Evolutionary conservation across 2,329 filamentous ascomycete genomes (phyloP).

Genomic region (Cryphonectria nitschkei): DNA sequence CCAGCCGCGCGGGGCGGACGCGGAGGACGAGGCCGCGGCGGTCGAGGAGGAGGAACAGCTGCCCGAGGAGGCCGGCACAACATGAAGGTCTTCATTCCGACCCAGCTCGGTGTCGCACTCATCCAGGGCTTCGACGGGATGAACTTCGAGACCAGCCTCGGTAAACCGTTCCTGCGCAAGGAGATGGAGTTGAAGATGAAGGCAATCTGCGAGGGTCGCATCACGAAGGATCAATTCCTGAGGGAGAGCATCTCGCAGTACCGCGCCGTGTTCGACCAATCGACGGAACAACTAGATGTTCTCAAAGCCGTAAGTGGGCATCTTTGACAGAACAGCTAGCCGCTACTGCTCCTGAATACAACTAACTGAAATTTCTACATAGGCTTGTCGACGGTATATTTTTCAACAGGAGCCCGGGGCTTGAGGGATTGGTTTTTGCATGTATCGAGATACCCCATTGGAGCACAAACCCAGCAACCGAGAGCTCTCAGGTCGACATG

Average conservation of each 20-base stretch:
- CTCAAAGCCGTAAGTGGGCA: constrained; percentile 60
- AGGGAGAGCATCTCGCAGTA: constrained; percentile 86
- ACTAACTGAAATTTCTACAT: constrained; percentile 24
- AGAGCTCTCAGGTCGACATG: neutral
- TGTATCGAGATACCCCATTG: neutral
- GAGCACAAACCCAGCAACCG: neutral
- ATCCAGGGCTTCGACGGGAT: constrained; percentile 95
- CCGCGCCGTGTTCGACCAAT: constrained; percentile 81
- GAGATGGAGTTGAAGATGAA: constrained; percentile 99
- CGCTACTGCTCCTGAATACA: constrained; percentile 18
- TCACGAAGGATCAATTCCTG: constrained; percentile 74
- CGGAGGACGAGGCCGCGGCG: constrained; percentile 52
- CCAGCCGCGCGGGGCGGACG: constrained; percentile 46
- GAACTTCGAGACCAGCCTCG: constrained; percentile 87
- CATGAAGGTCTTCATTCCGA: constrained; percentile 89
- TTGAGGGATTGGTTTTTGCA: constrained; percentile 20
- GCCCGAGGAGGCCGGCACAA: constrained; percentile 50
- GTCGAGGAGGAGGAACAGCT: constrained; percentile 48
- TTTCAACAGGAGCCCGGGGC: constrained; percentile 36
- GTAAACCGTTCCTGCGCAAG: constrained; percentile 94
- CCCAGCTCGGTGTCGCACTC: constrained; percentile 85
- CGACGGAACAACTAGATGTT: constrained; percentile 72
- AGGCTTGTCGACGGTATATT: constrained; percentile 62
- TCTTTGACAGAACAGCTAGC: constrained; percentile 5
- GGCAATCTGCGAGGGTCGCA: constrained; percentile 87